These are phyloP conservation scores for Bryum argenteum DNA, from an alignment of 225 moss, liverwort and hornwort species.

Conservation along the genomic window DNA sequence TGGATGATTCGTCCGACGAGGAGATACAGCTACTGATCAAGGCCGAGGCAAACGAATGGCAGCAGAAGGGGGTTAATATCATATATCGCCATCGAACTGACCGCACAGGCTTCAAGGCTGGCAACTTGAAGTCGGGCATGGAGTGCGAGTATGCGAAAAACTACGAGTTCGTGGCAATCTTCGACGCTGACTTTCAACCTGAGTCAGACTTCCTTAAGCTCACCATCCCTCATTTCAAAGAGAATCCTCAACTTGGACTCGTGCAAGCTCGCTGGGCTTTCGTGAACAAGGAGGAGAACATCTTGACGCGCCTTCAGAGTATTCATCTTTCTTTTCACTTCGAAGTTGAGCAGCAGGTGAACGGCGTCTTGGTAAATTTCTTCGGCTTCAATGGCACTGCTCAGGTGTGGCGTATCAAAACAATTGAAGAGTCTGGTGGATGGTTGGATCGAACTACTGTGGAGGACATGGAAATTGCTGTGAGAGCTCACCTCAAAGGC, in stretches of 20 bases:
- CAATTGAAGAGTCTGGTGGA: background rate
- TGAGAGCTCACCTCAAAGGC: background rate
- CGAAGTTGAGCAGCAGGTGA: background rate
- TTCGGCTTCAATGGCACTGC: background rate
- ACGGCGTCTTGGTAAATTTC: background rate
- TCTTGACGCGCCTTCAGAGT: background rate
- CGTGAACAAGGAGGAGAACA: background rate
- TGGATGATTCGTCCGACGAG: background rate
- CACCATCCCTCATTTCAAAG: background rate
- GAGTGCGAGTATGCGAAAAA: background rate
- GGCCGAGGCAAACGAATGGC: background rate
- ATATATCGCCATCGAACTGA: background rate
- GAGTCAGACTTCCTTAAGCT: background rate
- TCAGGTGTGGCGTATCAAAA: background rate
- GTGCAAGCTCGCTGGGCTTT: background rate
- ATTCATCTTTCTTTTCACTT: background rate
- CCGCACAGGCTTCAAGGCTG: background rate
- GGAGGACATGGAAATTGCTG: background rate
- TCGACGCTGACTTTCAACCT: background rate
- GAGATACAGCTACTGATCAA: background rate
- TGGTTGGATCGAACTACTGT: background rate
- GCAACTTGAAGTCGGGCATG: background rate
- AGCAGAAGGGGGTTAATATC: background rate
- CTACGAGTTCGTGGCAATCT: background rate
- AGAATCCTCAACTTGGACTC: background rate